Percentiles rank a stretch among this genome's conserved stretches.
Conservation (phyloP, 495 filamentous ascomycete genomes). For the Neurospora terricola region DNA sequence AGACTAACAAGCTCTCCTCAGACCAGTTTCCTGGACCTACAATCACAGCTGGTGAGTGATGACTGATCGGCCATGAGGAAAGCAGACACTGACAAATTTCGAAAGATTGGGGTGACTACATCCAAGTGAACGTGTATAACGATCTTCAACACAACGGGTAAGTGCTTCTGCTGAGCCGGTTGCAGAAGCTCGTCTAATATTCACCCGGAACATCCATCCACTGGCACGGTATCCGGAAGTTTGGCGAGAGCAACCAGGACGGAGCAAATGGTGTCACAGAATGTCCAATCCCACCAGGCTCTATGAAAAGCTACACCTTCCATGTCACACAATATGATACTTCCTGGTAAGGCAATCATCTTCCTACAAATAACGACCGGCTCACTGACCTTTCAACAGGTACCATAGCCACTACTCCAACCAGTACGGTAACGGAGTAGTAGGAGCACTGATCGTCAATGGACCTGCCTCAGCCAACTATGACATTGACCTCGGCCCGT, state of each 20-base stretch:
- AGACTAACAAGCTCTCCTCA: background rate
- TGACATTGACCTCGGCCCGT: no score
- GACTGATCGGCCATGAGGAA: background rate
- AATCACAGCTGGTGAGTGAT: slow-evolving; percentile 11
- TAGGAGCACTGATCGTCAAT: no score
- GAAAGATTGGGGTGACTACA: slow-evolving; percentile 49
- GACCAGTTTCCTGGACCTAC: slow-evolving; percentile 18
- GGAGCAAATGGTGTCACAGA: slow-evolving; percentile 40
- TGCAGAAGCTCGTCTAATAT: background rate
- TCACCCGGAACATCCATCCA: slow-evolving; percentile 33
- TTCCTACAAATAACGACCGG: background rate
- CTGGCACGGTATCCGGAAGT: slow-evolving; percentile 43
- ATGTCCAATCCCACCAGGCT: slow-evolving; percentile 39
- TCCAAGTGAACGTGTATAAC: slow-evolving; percentile 49
- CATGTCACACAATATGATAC: slow-evolving; percentile 41
- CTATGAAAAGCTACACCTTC: slow-evolving; percentile 20
- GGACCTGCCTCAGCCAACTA: no score
- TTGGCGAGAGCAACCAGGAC: slow-evolving; percentile 18
- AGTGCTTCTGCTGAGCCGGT: background rate
- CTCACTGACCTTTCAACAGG: background rate
- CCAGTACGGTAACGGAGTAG: slow-evolving; percentile 43
- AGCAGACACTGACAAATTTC: slow-evolving; percentile 28
- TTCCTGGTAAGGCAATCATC: slow-evolving; percentile 33
- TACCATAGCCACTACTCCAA: slow-evolving; percentile 50
- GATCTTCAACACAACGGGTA: slow-evolving; percentile 31